Evolutionary conservation across 768 basidiomycete species (phyloP).

Genomic region (Xerocomus potaroensis): DNA sequence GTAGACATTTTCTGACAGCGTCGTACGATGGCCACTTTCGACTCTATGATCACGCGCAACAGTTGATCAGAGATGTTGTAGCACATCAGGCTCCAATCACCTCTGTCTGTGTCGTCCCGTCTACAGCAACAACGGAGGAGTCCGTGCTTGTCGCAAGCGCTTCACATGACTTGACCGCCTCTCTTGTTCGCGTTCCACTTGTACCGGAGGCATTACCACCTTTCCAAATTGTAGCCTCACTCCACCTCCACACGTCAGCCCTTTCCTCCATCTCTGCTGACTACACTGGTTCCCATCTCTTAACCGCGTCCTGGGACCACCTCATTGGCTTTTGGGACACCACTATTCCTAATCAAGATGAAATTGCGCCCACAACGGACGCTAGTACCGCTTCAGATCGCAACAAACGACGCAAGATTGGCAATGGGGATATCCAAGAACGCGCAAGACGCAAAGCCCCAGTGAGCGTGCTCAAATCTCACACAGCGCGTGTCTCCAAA

Average conservation of each 20-base stretch:
- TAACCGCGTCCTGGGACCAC: slow-evolving; percentile 87
- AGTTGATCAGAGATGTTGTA: slow-evolving; percentile 42
- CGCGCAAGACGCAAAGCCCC: slow-evolving; percentile 64
- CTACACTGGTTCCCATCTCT: slow-evolving; percentile 52
- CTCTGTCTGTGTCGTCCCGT: slow-evolving; percentile 54
- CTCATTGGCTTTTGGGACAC: slow-evolving; percentile 82
- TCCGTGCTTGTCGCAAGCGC: slow-evolving; percentile 55
- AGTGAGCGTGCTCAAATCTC: slow-evolving; percentile 69
- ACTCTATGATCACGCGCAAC: slow-evolving; percentile 67
- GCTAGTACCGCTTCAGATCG: slow-evolving; percentile 10
- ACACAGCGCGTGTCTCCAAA: slow-evolving; percentile 76
- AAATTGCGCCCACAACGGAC: slow-evolving; percentile 37
- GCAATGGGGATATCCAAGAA: slow-evolving; percentile 25
- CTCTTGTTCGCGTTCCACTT: slow-evolving; percentile 38
- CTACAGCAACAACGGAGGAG: slow-evolving; percentile 21
- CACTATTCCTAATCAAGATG: slow-evolving; percentile 54
- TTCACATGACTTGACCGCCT: slow-evolving; percentile 77
- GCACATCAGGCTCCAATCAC: slow-evolving; percentile 67
- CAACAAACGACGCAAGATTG: slow-evolving; percentile 64
- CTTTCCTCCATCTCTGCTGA: slow-evolving; percentile 67
- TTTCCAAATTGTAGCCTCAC: slow-evolving; percentile 50
- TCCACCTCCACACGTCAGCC: slow-evolving; percentile 81
- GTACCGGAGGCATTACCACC: slow-evolving; percentile 1
- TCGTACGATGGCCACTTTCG: slow-evolving; percentile 81
- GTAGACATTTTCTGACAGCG: slow-evolving; percentile 67